phyloP scores from a whole-genome alignment of 345 rosid genomes.

The Citrus unshiu region DNA sequence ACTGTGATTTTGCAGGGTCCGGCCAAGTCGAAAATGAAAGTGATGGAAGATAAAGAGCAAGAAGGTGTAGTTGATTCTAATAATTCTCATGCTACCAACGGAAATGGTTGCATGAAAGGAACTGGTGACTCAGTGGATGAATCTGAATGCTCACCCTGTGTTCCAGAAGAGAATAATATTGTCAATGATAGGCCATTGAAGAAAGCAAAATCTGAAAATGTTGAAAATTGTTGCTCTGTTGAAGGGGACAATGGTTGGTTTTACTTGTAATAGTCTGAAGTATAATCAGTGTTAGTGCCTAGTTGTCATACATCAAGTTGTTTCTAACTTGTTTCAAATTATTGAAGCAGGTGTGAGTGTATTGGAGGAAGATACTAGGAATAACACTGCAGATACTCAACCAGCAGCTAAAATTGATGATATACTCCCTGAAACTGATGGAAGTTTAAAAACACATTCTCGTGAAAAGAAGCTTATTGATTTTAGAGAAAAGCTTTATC shows the following conservation, averaged over 20 bases:
- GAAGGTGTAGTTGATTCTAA: constrained; percentile 18
- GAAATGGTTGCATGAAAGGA: constrained; percentile 23
- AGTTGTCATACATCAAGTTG: neutral
- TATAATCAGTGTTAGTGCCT: neutral
- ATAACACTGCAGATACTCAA: constrained; percentile 21
- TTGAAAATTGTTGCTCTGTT: constrained; percentile 30
- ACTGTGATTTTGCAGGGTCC: constrained; percentile 32
- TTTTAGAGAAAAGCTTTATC: constrained; percentile 82
- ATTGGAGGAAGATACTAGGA: constrained; percentile 28
- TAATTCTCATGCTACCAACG: constrained; percentile 23
- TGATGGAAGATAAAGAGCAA: constrained; percentile 35
- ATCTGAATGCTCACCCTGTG: constrained; percentile 28
- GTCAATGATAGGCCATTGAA: constrained; percentile 59
- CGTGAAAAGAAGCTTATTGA: constrained; percentile 90
- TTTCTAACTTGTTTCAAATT: constrained; percentile 10
- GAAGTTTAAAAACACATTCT: constrained; percentile 56
- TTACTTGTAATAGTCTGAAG: neutral
- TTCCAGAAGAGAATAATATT: constrained; percentile 23
- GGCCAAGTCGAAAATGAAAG: constrained; percentile 43
- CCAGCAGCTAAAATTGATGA: constrained; percentile 23
- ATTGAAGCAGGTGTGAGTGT: constrained; percentile 34
- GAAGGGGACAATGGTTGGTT: constrained; percentile 42
- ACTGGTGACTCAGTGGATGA: constrained; percentile 22
- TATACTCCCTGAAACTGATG: constrained; percentile 43
- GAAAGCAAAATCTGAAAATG: constrained; percentile 54